Percentiles rank a stretch among this genome's conserved stretches.
Conservation (phyloP, 805 yeast genomes). For the Saccharomycopsis amapae region DNA sequence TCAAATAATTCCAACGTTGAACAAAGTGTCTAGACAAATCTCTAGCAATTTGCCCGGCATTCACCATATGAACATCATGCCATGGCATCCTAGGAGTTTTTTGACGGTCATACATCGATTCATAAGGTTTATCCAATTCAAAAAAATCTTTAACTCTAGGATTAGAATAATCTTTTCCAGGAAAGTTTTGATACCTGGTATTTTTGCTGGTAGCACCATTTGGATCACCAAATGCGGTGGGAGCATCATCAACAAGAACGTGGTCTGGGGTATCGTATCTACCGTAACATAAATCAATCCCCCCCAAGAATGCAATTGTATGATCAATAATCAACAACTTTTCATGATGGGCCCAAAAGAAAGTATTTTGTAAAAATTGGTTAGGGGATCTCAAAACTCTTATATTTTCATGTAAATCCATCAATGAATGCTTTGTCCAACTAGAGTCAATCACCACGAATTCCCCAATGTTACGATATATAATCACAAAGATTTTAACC, state of each 20-base stretch:
- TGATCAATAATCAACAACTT: conserved; percentile 83
- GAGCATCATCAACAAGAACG: conserved; percentile 70
- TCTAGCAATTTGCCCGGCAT: conserved; percentile 89
- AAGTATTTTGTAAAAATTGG: conserved; percentile 85
- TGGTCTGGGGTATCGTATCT: conserved; percentile 97
- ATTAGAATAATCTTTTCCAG: conserved; percentile 96
- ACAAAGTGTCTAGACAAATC: conserved; percentile 91
- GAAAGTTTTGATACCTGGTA: conserved; percentile 55
- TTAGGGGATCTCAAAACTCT: conserved; percentile 93
- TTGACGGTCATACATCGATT: conserved; percentile 82
- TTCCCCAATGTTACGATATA: conserved; percentile 88
- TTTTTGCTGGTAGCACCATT: conserved; percentile 32
- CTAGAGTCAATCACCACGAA: conserved; percentile 90
- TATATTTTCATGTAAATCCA: conserved; percentile 78
- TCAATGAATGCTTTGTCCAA: conserved; percentile 89
- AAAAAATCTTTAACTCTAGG: conserved; percentile 87
- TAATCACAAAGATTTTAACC: conserved; percentile 84
- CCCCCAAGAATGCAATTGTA: conserved; percentile 86
- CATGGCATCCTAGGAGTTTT: conserved; percentile 94
- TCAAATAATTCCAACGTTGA: conserved; percentile 92
- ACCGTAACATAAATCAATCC: conserved; percentile 92
- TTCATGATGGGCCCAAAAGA: conserved; percentile 99
- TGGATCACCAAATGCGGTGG: conserved; percentile 29
- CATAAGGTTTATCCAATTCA: conserved; percentile 77
- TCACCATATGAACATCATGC: conserved; percentile 98